Percentiles rank a stretch among this genome's conserved stretches.
These are phyloP conservation scores for Fusarium phyllophilum DNA, from an alignment of 2,329 filamentous ascomycete genomes.

Conservation along the genomic window DNA sequence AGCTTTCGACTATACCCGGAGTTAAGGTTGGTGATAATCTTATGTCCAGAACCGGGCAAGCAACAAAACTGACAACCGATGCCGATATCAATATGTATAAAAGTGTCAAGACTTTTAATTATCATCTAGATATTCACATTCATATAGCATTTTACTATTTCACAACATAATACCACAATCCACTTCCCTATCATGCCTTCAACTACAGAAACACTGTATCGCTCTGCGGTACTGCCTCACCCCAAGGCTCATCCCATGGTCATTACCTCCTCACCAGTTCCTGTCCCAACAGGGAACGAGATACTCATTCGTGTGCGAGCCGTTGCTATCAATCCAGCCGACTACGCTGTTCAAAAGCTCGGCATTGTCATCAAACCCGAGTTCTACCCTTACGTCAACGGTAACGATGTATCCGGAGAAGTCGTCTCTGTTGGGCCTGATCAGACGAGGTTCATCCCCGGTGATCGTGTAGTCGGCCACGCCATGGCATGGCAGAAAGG, in stretches of 20 bases:
- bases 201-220: background rate
- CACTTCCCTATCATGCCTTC: background rate
- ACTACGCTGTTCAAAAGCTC: background rate
- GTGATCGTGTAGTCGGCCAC: background rate
- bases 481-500: background rate
- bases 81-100: background rate
- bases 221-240: background rate
- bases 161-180: accelerated
- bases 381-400: background rate
- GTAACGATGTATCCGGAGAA: background rate
- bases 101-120: accelerated
- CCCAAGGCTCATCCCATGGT: background rate
- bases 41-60: background rate
- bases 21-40: background rate
- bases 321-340: background rate
- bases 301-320: background rate
- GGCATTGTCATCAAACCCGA: background rate
- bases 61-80: background rate
- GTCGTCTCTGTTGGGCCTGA: background rate
- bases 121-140: accelerated
- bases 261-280: background rate
- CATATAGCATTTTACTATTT: accelerated
- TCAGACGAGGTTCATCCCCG: accelerated
- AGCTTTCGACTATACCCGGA: background rate
- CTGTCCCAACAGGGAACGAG: accelerated